These are phyloP conservation scores for Penicillium hesseltinei DNA, from an alignment of 2,329 filamentous ascomycete species.

Conservation along the genomic window DNA sequence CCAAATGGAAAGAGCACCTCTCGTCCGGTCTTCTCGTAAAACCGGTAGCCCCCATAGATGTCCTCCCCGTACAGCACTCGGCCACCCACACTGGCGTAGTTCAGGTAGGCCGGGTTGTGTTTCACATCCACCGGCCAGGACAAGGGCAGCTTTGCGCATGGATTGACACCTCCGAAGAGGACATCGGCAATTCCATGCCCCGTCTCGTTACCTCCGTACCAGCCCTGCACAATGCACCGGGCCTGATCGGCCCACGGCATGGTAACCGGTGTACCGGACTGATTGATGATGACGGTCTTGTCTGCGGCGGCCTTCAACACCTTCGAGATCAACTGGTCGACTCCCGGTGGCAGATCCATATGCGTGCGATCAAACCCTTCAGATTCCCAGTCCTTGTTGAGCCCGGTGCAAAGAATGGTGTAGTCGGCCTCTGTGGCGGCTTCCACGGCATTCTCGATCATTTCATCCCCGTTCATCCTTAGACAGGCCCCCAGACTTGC, in stretches of 20 bases:
- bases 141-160: slow-evolving; percentile 69
- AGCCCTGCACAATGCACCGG: slow-evolving; percentile 66
- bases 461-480: slow-evolving; percentile 15
- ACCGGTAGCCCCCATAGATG: slow-evolving; percentile 75
- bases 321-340: slow-evolving; percentile 57
- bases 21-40: slow-evolving; percentile 67
- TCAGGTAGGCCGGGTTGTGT: slow-evolving; percentile 72
- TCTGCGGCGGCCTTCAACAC: slow-evolving; percentile 65
- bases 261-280: slow-evolving; percentile 66
- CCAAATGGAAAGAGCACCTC: slow-evolving; percentile 69
- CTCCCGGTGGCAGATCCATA: slow-evolving; percentile 54
- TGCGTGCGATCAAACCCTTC: slow-evolving; percentile 48
- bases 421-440: slow-evolving; percentile 19
- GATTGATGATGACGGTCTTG: slow-evolving; percentile 66
- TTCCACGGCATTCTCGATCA: slow-evolving; percentile 13
- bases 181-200: slow-evolving; percentile 78
- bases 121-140: slow-evolving; percentile 65
- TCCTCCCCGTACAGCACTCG: slow-evolving; percentile 74
- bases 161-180: slow-evolving; percentile 68
- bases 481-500: slow-evolving; percentile 28
- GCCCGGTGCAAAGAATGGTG: slow-evolving; percentile 24
- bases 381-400: slow-evolving; percentile 35
- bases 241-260: slow-evolving; percentile 47
- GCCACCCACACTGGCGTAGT: slow-evolving; percentile 67
- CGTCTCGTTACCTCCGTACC: slow-evolving; percentile 80